A percentile compares a stretch with the other conserved stretches of the same genome.
These are phyloP conservation scores for Lonicera japonica DNA, from an alignment of 129 eudicot species.

Conservation along the genomic window DNA sequence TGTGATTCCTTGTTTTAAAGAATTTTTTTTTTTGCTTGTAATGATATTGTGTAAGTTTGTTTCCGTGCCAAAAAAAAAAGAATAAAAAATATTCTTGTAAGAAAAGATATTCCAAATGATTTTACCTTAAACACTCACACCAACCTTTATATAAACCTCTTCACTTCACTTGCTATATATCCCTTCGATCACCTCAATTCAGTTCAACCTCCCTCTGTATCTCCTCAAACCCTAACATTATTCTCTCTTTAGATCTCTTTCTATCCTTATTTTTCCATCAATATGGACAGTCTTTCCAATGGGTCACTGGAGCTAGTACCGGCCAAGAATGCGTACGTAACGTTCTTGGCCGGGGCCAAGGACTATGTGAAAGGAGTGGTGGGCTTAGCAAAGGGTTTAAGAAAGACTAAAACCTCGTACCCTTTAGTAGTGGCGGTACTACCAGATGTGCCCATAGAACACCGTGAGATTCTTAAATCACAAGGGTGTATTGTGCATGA, in stretches of 20 bases:
- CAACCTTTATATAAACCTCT: too few species aligned
- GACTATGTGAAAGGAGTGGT: constrained; percentile 31
- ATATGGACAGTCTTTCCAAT: too few species aligned
- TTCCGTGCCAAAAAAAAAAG: too few species aligned
- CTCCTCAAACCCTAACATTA: too few species aligned
- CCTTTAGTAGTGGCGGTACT: constrained; percentile 27
- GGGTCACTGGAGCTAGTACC: neutral
- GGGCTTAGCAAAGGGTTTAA: constrained; percentile 28
- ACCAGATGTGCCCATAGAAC: constrained; percentile 32
- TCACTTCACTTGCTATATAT: neutral
- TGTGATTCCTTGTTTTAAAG: too few species aligned
- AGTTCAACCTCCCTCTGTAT: too few species aligned
- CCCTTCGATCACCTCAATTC: neutral
- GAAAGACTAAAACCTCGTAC: constrained; percentile 19
- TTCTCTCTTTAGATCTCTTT: too few species aligned
- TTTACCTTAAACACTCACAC: too few species aligned
- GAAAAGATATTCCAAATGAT: too few species aligned
- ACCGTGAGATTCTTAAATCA: constrained; percentile 13
- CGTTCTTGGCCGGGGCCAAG: constrained; percentile 30
- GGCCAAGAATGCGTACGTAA: constrained; percentile 23
- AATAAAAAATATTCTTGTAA: too few species aligned
- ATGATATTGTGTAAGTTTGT: too few species aligned
- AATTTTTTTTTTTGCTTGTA: too few species aligned
- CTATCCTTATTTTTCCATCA: neutral
- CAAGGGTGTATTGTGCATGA: constrained; percentile 28